phyloP scores from a whole-genome alignment of 2,329 filamentous ascomycete species.

The Pyrenochaeta sp. region DNA sequence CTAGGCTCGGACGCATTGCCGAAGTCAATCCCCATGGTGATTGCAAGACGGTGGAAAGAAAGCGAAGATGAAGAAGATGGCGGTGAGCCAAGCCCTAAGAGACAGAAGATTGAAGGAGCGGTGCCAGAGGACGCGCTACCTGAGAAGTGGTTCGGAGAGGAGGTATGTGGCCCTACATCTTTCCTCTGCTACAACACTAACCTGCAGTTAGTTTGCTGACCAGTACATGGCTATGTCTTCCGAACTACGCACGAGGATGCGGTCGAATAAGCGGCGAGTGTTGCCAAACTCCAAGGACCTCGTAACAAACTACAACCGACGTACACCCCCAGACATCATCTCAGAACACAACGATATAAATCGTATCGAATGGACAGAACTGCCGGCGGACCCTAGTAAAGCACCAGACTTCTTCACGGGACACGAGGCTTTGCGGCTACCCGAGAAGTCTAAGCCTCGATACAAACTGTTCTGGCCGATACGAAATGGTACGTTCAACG shows the following conservation, averaged over 20 bases:
- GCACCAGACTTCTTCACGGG: slow-evolving; percentile 84
- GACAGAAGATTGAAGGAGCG: slow-evolving; percentile 68
- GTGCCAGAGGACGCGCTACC: slow-evolving; percentile 67
- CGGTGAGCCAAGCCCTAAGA: slow-evolving; percentile 77
- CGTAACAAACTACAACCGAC: slow-evolving; percentile 91
- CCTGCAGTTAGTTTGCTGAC: slow-evolving; percentile 55
- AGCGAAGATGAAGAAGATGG: slow-evolving; percentile 86
- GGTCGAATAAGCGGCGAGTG: slow-evolving; percentile 91
- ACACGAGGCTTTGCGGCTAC: slow-evolving; percentile 81
- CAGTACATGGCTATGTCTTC: slow-evolving; percentile 82
- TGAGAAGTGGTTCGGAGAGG: slow-evolving; percentile 88
- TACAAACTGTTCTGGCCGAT: slow-evolving; percentile 96
- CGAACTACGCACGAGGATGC: slow-evolving; percentile 90
- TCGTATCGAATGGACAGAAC: slow-evolving; percentile 94
- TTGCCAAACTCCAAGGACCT: slow-evolving; percentile 97
- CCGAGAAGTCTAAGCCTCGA: slow-evolving; percentile 85
- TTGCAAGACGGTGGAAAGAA: slow-evolving; percentile 79
- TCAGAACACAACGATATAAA: slow-evolving; percentile 94
- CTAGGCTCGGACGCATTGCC: slow-evolving; percentile 95
- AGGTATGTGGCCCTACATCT: slow-evolving; percentile 57
- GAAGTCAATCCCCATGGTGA: slow-evolving; percentile 91
- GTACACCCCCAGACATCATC: slow-evolving; percentile 84
- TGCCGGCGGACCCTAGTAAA: slow-evolving; percentile 65
- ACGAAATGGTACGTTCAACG: slow-evolving; percentile 85
- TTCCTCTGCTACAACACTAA: slow-evolving; percentile 7